These are phyloP conservation scores for Phytopythium boreale DNA, from an alignment of 352 stramenopile genomes.

Conservation along the genomic window DNA sequence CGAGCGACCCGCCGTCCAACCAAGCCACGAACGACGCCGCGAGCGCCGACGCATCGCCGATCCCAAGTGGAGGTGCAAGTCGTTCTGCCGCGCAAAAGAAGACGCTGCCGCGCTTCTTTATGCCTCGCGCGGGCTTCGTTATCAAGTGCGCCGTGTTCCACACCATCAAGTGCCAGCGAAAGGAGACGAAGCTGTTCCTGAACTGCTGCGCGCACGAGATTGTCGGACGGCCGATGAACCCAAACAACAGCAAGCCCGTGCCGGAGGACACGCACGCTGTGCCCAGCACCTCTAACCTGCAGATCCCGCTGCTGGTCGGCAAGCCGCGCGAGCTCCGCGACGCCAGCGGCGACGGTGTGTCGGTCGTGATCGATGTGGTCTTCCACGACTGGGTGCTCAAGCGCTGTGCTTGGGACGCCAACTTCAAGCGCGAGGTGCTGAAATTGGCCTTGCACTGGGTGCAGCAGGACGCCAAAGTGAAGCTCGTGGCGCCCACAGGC, in stretches of 20 bases:
- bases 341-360: constrained; percentile 31
- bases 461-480: constrained; percentile 55
- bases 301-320: constrained; percentile 73
- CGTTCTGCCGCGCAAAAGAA: constrained; percentile 1
- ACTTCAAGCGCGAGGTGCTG: constrained; percentile 81
- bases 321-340: constrained; percentile 52
- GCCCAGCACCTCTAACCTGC: constrained; percentile 67
- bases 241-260: constrained; percentile 58
- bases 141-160: constrained; percentile 67
- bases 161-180: constrained; percentile 53
- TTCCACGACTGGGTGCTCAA: constrained; percentile 79
- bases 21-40: not conserved
- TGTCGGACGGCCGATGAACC: constrained; percentile 73
- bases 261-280: constrained; percentile 56
- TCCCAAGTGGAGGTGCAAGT: not conserved
- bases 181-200: constrained; percentile 74
- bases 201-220: constrained; percentile 76
- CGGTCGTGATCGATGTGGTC: constrained; percentile 62
- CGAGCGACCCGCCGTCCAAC: not conserved
- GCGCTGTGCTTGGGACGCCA: constrained; percentile 67
- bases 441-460: constrained; percentile 80
- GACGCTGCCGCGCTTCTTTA: constrained; percentile 44
- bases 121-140: constrained; percentile 66
- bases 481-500: constrained; percentile 32
- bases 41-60: too few species aligned